Evolutionary conservation across 148 eudicot species (phyloP), one percentile per base, ranked within the genome.

Genomic region (Mesembryanthemum crystallinum): DNA sequence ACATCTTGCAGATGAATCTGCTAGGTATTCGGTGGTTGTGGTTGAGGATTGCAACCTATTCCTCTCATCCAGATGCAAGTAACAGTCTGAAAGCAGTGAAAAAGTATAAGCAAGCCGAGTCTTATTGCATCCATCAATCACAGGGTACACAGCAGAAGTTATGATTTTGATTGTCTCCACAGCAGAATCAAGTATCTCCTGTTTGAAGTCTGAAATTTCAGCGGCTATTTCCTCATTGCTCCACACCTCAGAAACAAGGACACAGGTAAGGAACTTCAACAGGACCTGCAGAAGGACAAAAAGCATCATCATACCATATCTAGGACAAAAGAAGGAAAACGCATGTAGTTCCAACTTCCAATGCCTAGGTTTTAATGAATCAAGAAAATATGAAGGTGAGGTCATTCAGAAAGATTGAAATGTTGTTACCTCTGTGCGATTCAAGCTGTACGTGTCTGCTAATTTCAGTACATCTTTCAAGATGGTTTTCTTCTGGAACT

Each of bases 181-280:
- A 79, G 97, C 87, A 76, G 76, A 82, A 73, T 82, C 84, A 79
- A 92, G 88, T 68, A 92, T 64, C 76, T 91, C 94, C 72, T 80
- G 80, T 84, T 81, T 88, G 21, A 83, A 85, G 15, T 77, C 87
- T 72, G 83, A 81, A 51, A 91, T 81, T 82, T 92, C 99, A 64
- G 85, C 74, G 25, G 79, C 78, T 76, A 96, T 84, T 69, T 92
- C 98, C 63, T 92, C 90, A 75, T 83, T 77, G 67, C 83, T 76
- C 98, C 99, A 91, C 72, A 80, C 88, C 62, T 92, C 92, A 60
- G 99, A 96, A 76, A 88, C 86, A 80, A 92, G 89, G 73, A 87
- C 83, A 67, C 89, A 81, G 74, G 79, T 64, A 29, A 96, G 86
- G 82, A 85, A 92, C 81, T 81, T 83, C 45, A 89, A 78, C 39